Percentiles rank a stretch among this genome's conserved stretches.
These are phyloP conservation scores for Metschnikowia lachancei DNA, from an alignment of 805 yeast genomes.

Conservation along the genomic window DNA sequence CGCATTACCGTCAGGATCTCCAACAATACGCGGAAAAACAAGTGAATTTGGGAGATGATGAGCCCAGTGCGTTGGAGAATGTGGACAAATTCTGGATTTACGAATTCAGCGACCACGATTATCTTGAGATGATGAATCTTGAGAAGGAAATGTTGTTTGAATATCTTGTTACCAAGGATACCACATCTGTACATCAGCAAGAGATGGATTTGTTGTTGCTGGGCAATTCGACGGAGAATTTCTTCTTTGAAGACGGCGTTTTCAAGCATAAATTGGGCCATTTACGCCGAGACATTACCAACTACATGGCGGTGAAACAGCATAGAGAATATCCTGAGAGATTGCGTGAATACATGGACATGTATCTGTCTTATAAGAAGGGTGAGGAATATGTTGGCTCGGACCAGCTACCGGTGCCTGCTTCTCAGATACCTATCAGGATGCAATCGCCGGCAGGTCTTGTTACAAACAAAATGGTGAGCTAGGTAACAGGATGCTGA, in stretches of 20 bases:
- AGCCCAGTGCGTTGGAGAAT: neutral
- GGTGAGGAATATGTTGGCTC: neutral
- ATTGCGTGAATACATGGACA: slow-evolving; percentile 6
- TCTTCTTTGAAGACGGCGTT: slow-evolving; percentile 10
- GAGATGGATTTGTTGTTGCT: slow-evolving; percentile 22
- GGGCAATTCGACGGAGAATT: slow-evolving; percentile 11
- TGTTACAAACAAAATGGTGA: no score
- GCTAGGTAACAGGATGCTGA: no score
- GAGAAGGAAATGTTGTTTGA: slow-evolving; percentile 26
- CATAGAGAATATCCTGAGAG: slow-evolving; percentile 6
- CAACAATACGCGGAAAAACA: neutral
- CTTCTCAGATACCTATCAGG: no score
- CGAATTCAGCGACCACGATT: slow-evolving; percentile 24
- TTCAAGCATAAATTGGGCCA: slow-evolving; percentile 4
- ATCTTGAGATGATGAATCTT: slow-evolving; percentile 26
- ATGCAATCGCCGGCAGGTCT: no score
- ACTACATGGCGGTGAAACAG: slow-evolving; percentile 2
- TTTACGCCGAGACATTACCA: slow-evolving; percentile 18
- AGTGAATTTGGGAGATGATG: slow-evolving; percentile 20
- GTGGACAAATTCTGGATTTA: slow-evolving; percentile 15
- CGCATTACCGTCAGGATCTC: slow-evolving; percentile 27
- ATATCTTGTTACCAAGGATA: slow-evolving; percentile 23
- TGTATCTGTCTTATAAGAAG: slow-evolving; percentile 1
- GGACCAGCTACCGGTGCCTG: neutral
- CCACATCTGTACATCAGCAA: slow-evolving; percentile 28